Evolutionary conservation across 148 eudicot species (phyloP), one percentile per base, ranked within the genome.

Genomic region (Oxyria digyna): DNA sequence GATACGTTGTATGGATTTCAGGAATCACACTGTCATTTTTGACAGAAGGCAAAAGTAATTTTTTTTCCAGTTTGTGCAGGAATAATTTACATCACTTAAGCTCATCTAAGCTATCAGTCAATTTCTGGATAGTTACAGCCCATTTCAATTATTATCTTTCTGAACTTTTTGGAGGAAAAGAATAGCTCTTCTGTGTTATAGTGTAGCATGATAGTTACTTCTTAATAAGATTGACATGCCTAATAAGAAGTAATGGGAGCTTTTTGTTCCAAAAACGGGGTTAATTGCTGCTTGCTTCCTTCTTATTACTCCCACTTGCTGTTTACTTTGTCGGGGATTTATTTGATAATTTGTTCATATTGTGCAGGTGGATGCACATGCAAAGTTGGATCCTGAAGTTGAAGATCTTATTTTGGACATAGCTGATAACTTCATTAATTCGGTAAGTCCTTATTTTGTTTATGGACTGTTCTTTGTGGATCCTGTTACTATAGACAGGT

Each of bases 401-500:
- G 96, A 91, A 81, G 96, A 85, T 68, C 78, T 91, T 49, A 84
- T 91, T 35, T 71, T 91, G 72, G 88, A 85, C 72, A 54, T 88
- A 69, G 97, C 96, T 29, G 97, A 91, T 78, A 85, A 91, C 76
- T 91, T 91, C 75, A 85, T 89, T 77, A 93, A 91, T 72, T 82
- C 96, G 27, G 97, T 91, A 71, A 87, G 96, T 75, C 74, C 73
- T 73, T 54, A 20, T 37, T 66, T 12, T 4, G 10, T 59, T 27
- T 59, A 29, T 50, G 57, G 20, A 50, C 27, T 50, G 5, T 27
- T 50, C 26, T 50, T 10, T 45, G 50, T 45, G n/a, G 54, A 8
- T 50, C 27, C 20, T 50, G 9, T 21, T 21, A 50, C 26, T 5
- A 21, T 50, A 20, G 57, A 12, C 57, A 21, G 57, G 11, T 50